phyloP scores from a whole-genome alignment of 345 rosid genomes.

The Gossypium ekmanianum region DNA sequence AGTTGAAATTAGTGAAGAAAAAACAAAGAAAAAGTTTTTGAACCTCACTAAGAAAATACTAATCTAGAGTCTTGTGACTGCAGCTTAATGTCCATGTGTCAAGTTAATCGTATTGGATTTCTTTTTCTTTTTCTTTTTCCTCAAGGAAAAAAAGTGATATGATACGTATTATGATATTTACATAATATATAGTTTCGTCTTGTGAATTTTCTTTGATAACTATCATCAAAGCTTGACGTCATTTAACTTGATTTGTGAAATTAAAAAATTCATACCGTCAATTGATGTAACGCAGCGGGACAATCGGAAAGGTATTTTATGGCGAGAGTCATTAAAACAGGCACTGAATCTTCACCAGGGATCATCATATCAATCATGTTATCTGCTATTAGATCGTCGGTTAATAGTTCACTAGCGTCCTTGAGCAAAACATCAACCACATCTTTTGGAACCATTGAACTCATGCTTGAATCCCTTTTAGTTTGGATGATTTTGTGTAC shows the following conservation, averaged over 20 bases:
- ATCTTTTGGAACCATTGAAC: conserved; percentile 42
- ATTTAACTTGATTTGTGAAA: neutral
- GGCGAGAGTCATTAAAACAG: conserved; percentile 87
- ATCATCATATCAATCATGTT: conserved; percentile 98
- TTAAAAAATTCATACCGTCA: conserved; percentile 43
- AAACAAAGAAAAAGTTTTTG: no score
- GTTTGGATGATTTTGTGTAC: conserved; percentile 53
- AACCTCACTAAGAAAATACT: neutral
- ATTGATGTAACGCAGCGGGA: conserved; percentile 66
- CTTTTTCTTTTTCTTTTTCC: neutral
- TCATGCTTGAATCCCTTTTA: conserved; percentile 35
- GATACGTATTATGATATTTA: neutral
- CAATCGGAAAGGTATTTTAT: conserved; percentile 77
- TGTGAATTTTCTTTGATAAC: neutral
- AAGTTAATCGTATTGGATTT: neutral
- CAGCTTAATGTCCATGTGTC: neutral
- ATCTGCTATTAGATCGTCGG: conserved; percentile 71
- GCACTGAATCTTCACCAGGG: conserved; percentile 98
- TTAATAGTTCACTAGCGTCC: conserved; percentile 48
- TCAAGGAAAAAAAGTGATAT: neutral
- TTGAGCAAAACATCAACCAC: conserved; percentile 71
- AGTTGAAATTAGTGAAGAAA: neutral
- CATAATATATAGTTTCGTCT: neutral
- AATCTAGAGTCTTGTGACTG: neutral
- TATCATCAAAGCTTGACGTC: neutral